Conservation (phyloP, 345 rosid species). For the Anacardium occidentale region DNA sequence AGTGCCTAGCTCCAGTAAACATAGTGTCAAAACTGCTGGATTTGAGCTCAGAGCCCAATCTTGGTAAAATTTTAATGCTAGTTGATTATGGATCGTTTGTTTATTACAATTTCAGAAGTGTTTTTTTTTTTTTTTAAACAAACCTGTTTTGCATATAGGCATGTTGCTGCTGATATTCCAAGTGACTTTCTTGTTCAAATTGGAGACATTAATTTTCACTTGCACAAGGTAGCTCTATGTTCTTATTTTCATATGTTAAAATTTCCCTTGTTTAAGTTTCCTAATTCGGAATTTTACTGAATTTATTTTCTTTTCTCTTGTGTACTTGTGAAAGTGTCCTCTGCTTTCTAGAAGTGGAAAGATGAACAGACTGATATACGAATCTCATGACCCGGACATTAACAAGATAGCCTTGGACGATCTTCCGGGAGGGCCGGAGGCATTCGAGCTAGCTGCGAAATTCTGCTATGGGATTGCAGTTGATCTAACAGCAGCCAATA, state of each 20-base stretch:
- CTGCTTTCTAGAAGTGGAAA: constrained; percentile 90
- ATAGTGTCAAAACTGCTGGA: constrained; percentile 72
- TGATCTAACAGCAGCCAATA: constrained; percentile 87
- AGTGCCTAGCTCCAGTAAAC: constrained; percentile 59
- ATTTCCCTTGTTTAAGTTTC: constrained; percentile 8
- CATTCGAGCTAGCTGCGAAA: constrained; percentile 87
- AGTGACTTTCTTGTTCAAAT: constrained; percentile 79
- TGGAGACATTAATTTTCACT: constrained; percentile 71
- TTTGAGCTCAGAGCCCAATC: constrained; percentile 85
- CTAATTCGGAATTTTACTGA: constrained; percentile 3
- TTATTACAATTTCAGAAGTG: background rate
- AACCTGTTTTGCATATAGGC: constrained; percentile 39
- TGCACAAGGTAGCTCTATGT: constrained; percentile 71
- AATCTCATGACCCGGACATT: constrained; percentile 59
- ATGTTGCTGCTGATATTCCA: constrained; percentile 89
- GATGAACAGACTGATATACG: constrained; percentile 81
- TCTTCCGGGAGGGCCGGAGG: constrained; percentile 86
- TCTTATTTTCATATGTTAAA: constrained; percentile 7
- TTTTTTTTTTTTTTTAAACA: background rate
- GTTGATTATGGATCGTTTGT: background rate
- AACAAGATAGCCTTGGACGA: constrained; percentile 64
- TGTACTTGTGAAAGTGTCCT: constrained; percentile 61
- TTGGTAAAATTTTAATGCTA: constrained; percentile 47
- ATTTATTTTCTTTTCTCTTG: constrained; percentile 11
- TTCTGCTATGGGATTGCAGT: constrained; percentile 95